Base-by-base conservation (phyloP, 139 green algal species). In the Diplosphaera chodatii region DNA sequence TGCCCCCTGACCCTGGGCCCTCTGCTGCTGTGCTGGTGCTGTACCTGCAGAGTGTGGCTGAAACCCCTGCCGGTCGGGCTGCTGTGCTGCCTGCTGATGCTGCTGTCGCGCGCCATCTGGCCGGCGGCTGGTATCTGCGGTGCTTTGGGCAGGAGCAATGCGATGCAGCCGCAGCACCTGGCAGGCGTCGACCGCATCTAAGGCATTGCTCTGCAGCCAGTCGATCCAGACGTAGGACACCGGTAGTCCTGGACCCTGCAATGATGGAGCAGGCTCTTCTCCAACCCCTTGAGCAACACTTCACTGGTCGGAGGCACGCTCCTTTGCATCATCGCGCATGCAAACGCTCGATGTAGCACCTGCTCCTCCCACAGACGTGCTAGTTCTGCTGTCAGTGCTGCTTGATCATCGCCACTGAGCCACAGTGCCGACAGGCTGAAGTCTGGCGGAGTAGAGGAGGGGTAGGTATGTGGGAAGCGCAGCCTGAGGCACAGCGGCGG, bases 211-310 rank as follows among this genome's bases (percentile, higher is more conserved):
- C 31, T 83, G 72, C 55, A 92, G 73, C 79, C 80, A 90, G 63
- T 91, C 81, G 4, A 88, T 59, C 85, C 79, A 89, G 4, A 41
- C 66, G 37, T 79, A 89, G 63, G 73, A 69, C 13, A 85, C 59
- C 2, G 83, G 81, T 21, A 6, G 4, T 28, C 81, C 81, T 3
- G 72, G 68, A 20, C 76, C 82, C 32, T 82, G 68, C 68, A 77
- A 6, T 27, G 8, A 32, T 63, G 23, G 48, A 23, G 10, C 10
- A 48, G 13, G 37, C 37, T n/a, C n/a, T n/a, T n/a, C n/a, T n/a
- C n/a, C n/a, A n/a, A n/a, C n/a, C n/a, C n/a, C n/a, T n/a, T n/a
- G n/a, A n/a, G n/a, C n/a, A n/a, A n/a, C n/a, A n/a, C n/a, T n/a
- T n/a, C n/a, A n/a, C n/a, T n/a, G n/a, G n/a, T n/a, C n/a, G n/a